Conservation (phyloP, 768 basidiomycete genomes). For the Hypsizygus marmoreus region DNA sequence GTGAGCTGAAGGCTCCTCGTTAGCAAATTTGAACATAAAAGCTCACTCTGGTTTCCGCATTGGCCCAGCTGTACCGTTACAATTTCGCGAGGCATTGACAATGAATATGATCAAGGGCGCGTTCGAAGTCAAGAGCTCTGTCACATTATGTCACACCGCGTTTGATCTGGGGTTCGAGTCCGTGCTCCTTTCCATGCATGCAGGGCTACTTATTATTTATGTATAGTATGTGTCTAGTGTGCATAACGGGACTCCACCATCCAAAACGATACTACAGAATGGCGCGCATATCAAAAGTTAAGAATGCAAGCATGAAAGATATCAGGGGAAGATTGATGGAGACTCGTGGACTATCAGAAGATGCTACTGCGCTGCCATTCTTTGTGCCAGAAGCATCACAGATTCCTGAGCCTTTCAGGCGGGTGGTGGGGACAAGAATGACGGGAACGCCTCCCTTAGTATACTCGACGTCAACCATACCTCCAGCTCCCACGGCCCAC, state of each 20-base stretch:
- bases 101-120: too few relatives aligned
- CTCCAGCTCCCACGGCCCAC: slow-evolving; percentile 67
- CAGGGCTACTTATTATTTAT: background rate
- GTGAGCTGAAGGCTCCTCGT: too few relatives aligned
- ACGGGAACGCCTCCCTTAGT: slow-evolving; percentile 61
- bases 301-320: background rate
- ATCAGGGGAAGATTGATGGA: background rate
- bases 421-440: slow-evolving; percentile 49
- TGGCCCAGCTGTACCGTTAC: slow-evolving; percentile 87
- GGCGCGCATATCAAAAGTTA: background rate
- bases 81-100: slow-evolving; percentile 83
- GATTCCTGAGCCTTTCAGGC: slow-evolving; percentile 38
- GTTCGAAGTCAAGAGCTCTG: slow-evolving; percentile 2
- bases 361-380: background rate
- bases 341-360: background rate
- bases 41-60: slow-evolving; percentile 89
- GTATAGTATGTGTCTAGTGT: background rate
- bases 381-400: slow-evolving; percentile 26
- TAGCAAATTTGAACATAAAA: slow-evolving; percentile 1
- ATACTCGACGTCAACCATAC: slow-evolving; percentile 64
- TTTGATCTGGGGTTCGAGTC: background rate
- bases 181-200: background rate
- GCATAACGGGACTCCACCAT: too few relatives aligned
- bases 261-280: background rate
- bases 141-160: slow-evolving; percentile 15